Base-by-base conservation (phyloP, 2,329 filamentous ascomycete genomes). In the Talaromyces sp. region DNA sequence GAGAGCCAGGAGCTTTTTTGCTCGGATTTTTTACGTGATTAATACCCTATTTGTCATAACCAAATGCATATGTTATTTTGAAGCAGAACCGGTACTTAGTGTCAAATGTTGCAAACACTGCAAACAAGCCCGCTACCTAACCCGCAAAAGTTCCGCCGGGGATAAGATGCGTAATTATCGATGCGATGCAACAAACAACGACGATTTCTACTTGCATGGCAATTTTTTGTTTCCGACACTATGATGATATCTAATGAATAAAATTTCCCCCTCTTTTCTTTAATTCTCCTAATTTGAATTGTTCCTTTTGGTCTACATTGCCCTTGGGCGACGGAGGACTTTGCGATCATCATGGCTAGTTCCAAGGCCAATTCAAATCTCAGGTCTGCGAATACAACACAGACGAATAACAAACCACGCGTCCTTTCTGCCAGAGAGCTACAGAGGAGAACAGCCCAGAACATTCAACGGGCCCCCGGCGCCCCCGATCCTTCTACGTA, bases 341-440 rank as follows among this genome's bases (percentile, higher is more conserved):
- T 47, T 8, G 4, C 34, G 31, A 28, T 5, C 31, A 34, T 31
- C 50, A 62, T 62, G 61, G 57, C 61, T n/a, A 53, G 56, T 18
- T 62, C 52, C 30, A 59, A 57, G 59, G 57, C 56, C 28, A 62
- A 59, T 30, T 34, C 60, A 59, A 56, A 56, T 28, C 30, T 47
- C 18, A 27, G 12, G 27, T 3, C 50, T 53, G 14, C 27, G 14
- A 31, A n/a, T n/a, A 18, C 50, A 53, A 18, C 50, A 47, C 50
- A 31, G 14, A 2, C 50, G 5, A 53, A 31, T n/a, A 31, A 31
- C 23, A 31, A 61, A 54, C 60, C 65, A 52, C 68, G 67, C 44
- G 65, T 68, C 50, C 62, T 72, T 27, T 57, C 66, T 34, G 67
- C 64, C 8, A 60, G 63, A 44, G 62, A 63, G 34, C 63, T 69